Conservation (phyloP, 257 asterid genomes). For the Solanum sejunctum region DNA sequence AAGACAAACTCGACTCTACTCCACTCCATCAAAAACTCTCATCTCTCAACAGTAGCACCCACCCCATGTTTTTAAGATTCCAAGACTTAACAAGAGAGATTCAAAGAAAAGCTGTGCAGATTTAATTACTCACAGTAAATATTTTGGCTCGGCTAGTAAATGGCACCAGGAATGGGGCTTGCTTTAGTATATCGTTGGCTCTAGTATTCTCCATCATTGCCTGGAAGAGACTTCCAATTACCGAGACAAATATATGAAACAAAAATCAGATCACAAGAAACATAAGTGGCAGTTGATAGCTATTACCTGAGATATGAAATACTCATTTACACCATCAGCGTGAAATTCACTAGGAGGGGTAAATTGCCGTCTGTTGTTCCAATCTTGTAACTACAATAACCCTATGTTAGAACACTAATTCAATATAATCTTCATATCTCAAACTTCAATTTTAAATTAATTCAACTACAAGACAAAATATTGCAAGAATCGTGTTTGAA, state of each 20-base stretch:
- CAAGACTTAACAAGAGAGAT: not conserved
- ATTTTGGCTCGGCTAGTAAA: slow-evolving; percentile 92
- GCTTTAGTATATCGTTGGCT: slow-evolving; percentile 77
- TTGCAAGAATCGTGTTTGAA: not conserved
- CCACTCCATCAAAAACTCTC: not conserved
- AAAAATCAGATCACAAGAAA: not conserved
- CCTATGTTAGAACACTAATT: not conserved
- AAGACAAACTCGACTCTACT: not conserved
- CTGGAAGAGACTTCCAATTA: slow-evolving; percentile 25
- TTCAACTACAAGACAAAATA: not conserved
- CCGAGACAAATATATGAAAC: slow-evolving; percentile 1
- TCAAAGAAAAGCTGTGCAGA: not conserved
- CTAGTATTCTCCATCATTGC: slow-evolving; percentile 71
- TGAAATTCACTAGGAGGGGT: slow-evolving; percentile 81
- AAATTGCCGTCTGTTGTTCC: slow-evolving; percentile 93
- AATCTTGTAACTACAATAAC: slow-evolving; percentile 73
- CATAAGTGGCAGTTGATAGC: not conserved
- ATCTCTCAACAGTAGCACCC: not conserved
- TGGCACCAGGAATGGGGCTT: slow-evolving; percentile 95
- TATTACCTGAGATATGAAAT: slow-evolving; percentile 74
- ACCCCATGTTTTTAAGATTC: not conserved
- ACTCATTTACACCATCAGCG: slow-evolving; percentile 89
- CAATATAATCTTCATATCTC: not conserved
- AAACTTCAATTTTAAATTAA: not conserved
- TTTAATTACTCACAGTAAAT: slow-evolving; percentile 57